Percentiles rank a stretch among this genome's conserved stretches.
These are phyloP conservation scores for Xerophyta viscosa DNA, from an alignment of 106 monocot species.

Conservation along the genomic window DNA sequence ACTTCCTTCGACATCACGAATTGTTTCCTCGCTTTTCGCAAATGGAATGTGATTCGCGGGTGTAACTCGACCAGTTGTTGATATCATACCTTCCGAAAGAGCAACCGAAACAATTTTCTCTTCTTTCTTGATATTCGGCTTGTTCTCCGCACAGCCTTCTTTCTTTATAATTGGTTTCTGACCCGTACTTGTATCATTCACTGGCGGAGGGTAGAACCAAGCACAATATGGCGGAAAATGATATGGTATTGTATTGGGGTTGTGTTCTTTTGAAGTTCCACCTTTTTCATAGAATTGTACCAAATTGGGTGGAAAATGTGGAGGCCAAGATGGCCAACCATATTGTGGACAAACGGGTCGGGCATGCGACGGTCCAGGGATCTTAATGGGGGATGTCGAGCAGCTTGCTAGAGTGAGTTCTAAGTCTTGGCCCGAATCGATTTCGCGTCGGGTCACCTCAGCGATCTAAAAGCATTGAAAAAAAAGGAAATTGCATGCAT, in stretches of 20 bases:
- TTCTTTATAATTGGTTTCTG: too few relatives aligned
- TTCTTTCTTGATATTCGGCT: too few relatives aligned
- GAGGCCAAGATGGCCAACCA: constrained; percentile 10
- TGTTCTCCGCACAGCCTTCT: too few relatives aligned
- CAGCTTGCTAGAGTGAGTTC: too few relatives aligned
- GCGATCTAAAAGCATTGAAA: constrained; percentile 3
- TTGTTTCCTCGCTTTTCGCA: too few relatives aligned
- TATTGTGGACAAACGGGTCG: neutral
- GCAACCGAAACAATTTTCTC: too few relatives aligned
- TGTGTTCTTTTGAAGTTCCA: neutral
- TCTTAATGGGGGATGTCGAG: too few relatives aligned
- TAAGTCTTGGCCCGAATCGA: too few relatives aligned
- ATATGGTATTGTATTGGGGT: neutral
- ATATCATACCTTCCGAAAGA: neutral
- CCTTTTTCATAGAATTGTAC: constrained; percentile 4
- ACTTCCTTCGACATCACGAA: too few relatives aligned
- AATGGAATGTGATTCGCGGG: neutral
- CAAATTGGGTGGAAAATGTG: neutral
- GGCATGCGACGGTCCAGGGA: neutral
- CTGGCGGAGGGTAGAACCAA: constrained; percentile 13
- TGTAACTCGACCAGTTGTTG: neutral
- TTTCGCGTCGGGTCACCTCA: neutral
- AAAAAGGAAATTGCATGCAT: too few relatives aligned
- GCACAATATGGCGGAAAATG: constrained; percentile 13
- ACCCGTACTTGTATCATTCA: neutral